These are phyloP conservation scores for Boletus vermiculosoides DNA, from an alignment of 768 basidiomycete genomes.

Conservation along the genomic window DNA sequence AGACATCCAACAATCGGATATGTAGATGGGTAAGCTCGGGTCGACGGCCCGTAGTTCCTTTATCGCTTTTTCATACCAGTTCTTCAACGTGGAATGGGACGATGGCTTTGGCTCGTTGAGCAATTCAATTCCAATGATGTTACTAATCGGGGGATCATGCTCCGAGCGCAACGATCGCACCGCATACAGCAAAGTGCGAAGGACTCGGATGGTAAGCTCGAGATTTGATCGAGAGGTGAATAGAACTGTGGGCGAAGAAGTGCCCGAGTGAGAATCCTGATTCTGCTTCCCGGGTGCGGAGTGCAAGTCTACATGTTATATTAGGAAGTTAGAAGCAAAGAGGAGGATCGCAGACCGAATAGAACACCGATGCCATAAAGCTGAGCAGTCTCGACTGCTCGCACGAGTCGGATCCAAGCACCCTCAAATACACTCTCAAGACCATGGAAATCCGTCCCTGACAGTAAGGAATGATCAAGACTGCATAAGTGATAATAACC, in stretches of 20 bases:
- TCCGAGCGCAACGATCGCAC: conserved; percentile 50
- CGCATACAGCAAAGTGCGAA: conserved; percentile 42
- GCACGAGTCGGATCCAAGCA: conserved; percentile 64
- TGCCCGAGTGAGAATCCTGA: conserved; percentile 62
- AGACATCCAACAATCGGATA: conserved; percentile 75
- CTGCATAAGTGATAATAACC: conserved; percentile 72
- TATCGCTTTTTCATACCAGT: conserved; percentile 65
- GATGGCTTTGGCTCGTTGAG: conserved; percentile 59
- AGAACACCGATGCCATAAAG: conserved; percentile 67
- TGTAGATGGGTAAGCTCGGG: conserved; percentile 61
- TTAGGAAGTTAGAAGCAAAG: conserved; percentile 17
- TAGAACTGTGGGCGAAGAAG: conserved; percentile 44
- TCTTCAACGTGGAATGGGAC: conserved; percentile 48
- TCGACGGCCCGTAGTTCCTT: conserved; percentile 50
- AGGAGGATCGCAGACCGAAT: conserved; percentile 45
- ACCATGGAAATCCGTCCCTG: conserved; percentile 63
- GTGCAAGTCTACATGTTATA: conserved; percentile 55
- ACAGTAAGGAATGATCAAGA: conserved; percentile 54
- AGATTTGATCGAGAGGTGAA: conserved; percentile 51
- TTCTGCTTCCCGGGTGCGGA: conserved; percentile 79
- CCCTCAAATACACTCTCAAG: conserved; percentile 51
- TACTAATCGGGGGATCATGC: conserved; percentile 37
- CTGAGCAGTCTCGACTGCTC: conserved; percentile 58
- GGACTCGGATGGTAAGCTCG: conserved; percentile 46
- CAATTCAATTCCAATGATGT: conserved; percentile 57